These are phyloP conservation scores for Penicillium sp. DNA, from an alignment of 2,329 filamentous ascomycete species.

Conservation along the genomic window DNA sequence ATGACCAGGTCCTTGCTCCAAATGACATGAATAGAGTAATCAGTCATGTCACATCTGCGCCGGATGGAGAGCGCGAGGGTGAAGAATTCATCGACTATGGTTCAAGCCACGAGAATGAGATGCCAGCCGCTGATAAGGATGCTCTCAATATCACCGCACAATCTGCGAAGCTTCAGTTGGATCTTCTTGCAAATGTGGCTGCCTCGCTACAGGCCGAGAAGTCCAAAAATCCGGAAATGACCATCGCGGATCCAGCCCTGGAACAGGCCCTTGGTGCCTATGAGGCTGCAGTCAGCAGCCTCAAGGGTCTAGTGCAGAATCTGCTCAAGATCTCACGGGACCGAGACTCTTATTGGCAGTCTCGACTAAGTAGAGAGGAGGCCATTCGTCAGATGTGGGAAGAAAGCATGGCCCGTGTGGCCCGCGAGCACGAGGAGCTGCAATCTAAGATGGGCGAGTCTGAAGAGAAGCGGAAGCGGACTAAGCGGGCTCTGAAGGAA, in stretches of 20 bases:
- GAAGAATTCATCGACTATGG: slow-evolving; percentile 80
- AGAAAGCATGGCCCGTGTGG: slow-evolving; percentile 97
- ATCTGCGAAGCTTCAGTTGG: slow-evolving; percentile 87
- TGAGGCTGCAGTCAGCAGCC: slow-evolving; percentile 82
- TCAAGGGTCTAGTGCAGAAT: slow-evolving; percentile 81
- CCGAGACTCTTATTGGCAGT: slow-evolving; percentile 95
- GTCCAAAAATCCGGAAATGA: slow-evolving; percentile 65
- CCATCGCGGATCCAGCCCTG: slow-evolving; percentile 74
- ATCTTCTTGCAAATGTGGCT: slow-evolving; percentile 83
- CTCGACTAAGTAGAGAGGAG: slow-evolving; percentile 84
- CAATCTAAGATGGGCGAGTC: slow-evolving; percentile 85
- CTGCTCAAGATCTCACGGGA: slow-evolving; percentile 89
- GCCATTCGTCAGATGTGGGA: slow-evolving; percentile 97
- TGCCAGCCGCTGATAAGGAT: slow-evolving; percentile 76
- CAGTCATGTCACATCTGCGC: slow-evolving; percentile 51
- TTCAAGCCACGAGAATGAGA: slow-evolving; percentile 73
- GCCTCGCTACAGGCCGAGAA: slow-evolving; percentile 74
- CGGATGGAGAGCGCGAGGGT: slow-evolving; percentile 64
- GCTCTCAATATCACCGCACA: slow-evolving; percentile 97
- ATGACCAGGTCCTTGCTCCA: slow-evolving; percentile 56
- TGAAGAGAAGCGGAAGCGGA: slow-evolving; percentile 83
- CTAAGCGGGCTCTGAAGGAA: slow-evolving; percentile 85
- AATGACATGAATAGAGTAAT: slow-evolving; percentile 51
- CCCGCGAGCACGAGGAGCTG: slow-evolving; percentile 86
- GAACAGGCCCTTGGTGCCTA: slow-evolving; percentile 79